phyloP scores from a whole-genome alignment of 768 basidiomycete species.

The Psilocybe cubensis region DNA sequence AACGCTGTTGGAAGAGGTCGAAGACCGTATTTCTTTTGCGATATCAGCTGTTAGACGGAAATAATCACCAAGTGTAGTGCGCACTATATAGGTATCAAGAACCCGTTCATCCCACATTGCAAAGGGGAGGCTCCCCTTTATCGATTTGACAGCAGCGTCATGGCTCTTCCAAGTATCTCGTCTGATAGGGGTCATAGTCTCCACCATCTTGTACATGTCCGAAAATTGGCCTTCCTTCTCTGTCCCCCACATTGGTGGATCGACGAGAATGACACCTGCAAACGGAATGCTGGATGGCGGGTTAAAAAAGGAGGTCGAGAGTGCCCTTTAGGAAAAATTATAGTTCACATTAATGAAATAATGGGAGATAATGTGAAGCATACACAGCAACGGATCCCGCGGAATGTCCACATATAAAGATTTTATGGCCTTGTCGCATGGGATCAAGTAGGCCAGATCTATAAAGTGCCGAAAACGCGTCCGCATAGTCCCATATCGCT shows the following conservation, averaged over 20 bases:
- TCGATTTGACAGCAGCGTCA: constrained; percentile 27
- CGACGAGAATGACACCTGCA: constrained; percentile 27
- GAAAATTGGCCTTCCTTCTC: constrained; percentile 25
- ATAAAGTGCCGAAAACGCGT: constrained; percentile 29
- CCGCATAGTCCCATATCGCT: constrained; percentile 36
- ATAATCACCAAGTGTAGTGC: not conserved
- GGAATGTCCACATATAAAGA: constrained; percentile 35
- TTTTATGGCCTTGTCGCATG: constrained; percentile 24
- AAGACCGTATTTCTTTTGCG: constrained; percentile 27
- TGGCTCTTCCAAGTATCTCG: constrained; percentile 28
- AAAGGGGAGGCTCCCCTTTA: constrained; percentile 26
- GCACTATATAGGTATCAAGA: constrained; percentile 27
- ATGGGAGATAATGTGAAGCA: constrained; percentile 1
- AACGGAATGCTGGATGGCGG: constrained; percentile 30
- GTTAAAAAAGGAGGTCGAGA: constrained; percentile 28
- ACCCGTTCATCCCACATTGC: constrained; percentile 29
- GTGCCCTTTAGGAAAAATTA: constrained; percentile 15
- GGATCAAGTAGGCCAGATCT: constrained; percentile 28
- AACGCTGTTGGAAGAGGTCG: constrained; percentile 29
- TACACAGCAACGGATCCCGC: constrained; percentile 34
- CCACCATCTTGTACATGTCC: constrained; percentile 29
- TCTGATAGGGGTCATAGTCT: constrained; percentile 26
- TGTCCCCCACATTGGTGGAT: constrained; percentile 25
- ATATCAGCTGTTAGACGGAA: not conserved
- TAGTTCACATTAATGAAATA: not conserved